These are phyloP conservation scores for Umbellularia californica DNA, from an alignment of 164 flowering plant species.

Conservation along the genomic window DNA sequence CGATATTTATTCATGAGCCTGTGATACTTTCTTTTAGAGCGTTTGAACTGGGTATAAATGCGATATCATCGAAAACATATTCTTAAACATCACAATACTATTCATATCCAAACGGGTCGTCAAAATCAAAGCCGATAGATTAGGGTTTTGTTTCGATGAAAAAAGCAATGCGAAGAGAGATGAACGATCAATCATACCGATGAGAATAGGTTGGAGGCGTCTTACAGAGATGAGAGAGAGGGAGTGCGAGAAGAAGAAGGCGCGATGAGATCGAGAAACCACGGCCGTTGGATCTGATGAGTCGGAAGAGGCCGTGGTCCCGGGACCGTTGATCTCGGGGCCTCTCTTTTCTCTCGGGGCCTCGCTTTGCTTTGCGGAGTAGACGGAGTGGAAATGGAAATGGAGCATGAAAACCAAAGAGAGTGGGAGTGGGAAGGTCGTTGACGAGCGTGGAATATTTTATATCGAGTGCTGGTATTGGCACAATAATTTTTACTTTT, in stretches of 20 bases:
- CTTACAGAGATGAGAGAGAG: not conserved
- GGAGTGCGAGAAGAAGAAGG: not conserved
- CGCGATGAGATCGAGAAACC: not conserved
- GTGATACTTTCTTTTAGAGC: too few relatives aligned
- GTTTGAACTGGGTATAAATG: too few relatives aligned
- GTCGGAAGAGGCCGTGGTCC: not conserved
- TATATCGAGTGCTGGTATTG: too few relatives aligned
- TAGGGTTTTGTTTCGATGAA: not conserved
- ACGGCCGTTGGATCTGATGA: not conserved
- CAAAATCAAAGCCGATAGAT: not conserved
- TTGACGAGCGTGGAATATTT: not conserved
- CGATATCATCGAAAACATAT: too few relatives aligned
- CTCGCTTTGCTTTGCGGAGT: not conserved
- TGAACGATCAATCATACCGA: not conserved
- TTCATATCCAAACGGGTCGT: not conserved
- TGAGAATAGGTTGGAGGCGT: not conserved
- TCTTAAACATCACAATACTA: not conserved
- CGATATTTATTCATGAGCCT: too few relatives aligned
- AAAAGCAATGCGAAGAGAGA: not conserved
- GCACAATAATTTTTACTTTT: too few relatives aligned
- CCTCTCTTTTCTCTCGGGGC: not conserved
- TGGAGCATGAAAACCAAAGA: conserved; percentile 62
- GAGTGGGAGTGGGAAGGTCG: not conserved
- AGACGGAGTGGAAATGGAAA: conserved; percentile 46
- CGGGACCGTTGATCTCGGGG: not conserved